Base-by-base conservation (phyloP, 176 grass and related monocot genomes). In the Phyllostachys edulis region DNA sequence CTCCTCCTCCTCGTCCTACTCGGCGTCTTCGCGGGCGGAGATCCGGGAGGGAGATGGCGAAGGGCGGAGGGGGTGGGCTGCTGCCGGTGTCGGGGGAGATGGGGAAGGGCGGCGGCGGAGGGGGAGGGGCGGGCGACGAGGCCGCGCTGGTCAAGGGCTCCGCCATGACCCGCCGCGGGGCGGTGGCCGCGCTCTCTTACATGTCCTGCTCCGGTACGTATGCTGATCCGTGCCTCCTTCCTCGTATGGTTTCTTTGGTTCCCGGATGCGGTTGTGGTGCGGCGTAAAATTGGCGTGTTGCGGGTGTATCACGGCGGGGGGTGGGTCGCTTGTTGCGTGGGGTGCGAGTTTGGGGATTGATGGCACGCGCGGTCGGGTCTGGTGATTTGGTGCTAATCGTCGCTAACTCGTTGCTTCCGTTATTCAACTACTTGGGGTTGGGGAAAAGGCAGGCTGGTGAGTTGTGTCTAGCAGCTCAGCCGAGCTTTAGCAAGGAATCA, bases 181-280 rank as follows among this genome's bases (percentile, higher is more conserved):
- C 84, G 40, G 87, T 87, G 63, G 96, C 96, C 41, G 96, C 96
- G 47, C 83, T 99, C 77, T 99, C 93, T 76, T 99, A 96, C 96
- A 96, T 99, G 96, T 26, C 77, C 16, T 99, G 96, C 89, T 90
- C 96, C 9, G 96, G 96, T 99, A 79, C 77, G 78, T 47, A 2
- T 27, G 6, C 59, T 75, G 69, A 73, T 90, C 81, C 80, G 47
- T 29, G 17, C 50, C 54, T 38, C 42, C 50, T 47, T 38, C 42
- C 49, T 56, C 32, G 7, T 27, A 26, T 11, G 14, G 63, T 45
- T 42, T 66, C 11, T 9, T 9, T n/a, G 49, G 49, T 71, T 40
- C 60, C 15, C 8, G 2, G 20, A 7, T 21, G n/a, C 11, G 17
- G 16, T 6, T 34, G 12, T 26, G 15, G 15, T 5, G 51, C 34